These are phyloP conservation scores for Nicotiana rustica DNA, from an alignment of 305 asterid genomes.

Conservation along the genomic window DNA sequence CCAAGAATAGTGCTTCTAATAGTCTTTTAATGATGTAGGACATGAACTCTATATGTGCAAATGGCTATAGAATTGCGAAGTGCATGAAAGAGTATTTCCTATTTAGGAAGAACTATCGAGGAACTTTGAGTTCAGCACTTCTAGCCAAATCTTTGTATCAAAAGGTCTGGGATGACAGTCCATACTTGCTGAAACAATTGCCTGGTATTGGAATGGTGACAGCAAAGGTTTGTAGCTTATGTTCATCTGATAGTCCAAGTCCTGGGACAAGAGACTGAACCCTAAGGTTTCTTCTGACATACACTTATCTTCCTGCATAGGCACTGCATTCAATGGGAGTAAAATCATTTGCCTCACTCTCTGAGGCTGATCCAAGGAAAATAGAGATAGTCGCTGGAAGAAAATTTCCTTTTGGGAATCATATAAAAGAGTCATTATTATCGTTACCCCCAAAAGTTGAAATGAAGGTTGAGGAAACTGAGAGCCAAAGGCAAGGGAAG, in stretches of 20 bases:
- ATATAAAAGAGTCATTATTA: slow-evolving; percentile 82
- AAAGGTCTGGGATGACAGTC: slow-evolving; percentile 83
- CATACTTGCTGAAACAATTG: slow-evolving; percentile 92
- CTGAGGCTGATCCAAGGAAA: slow-evolving; percentile 97
- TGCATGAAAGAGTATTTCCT: slow-evolving; percentile 96
- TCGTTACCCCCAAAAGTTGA: slow-evolving; percentile 86
- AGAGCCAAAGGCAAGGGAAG: slow-evolving; percentile 71
- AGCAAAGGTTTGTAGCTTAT: slow-evolving; percentile 75
- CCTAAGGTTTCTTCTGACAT: slow-evolving; percentile 25
- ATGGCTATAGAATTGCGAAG: slow-evolving; percentile 93
- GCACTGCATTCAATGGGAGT: slow-evolving; percentile 97
- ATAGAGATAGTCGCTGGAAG: slow-evolving; percentile 92
- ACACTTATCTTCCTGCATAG: slow-evolving; percentile 47
- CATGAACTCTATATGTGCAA: slow-evolving; percentile 79
- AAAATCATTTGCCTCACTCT: slow-evolving; percentile 77
- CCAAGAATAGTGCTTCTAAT: slow-evolving; percentile 15
- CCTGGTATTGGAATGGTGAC: slow-evolving; percentile 99
- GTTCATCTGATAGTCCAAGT: neutral
- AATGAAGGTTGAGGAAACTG: slow-evolving; percentile 68
- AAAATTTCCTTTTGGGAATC: slow-evolving; percentile 96
- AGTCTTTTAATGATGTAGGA: slow-evolving; percentile 59
- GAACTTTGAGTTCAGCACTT: slow-evolving; percentile 73
- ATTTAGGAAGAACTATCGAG: slow-evolving; percentile 80
- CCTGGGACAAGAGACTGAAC: neutral
- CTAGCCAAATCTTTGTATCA: slow-evolving; percentile 73